Evolutionary conservation across 192 early-diverging fungal genomes (phyloP).

Genomic region (Backusella morwellensis): DNA sequence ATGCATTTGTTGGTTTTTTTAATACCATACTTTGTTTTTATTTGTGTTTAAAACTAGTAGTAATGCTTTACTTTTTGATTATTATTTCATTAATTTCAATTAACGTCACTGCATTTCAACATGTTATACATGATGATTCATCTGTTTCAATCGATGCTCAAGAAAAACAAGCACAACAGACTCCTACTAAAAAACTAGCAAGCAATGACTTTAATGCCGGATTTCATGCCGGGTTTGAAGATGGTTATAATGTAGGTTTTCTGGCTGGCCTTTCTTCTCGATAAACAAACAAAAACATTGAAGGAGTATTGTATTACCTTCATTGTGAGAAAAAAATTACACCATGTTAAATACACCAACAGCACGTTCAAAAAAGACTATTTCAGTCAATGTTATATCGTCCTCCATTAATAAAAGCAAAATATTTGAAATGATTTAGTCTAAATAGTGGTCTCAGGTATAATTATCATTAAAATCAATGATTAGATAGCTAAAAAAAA

Average conservation of each 20-base stretch:
- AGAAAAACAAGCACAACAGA: neutral
- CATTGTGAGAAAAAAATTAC: slow-evolving; percentile 4
- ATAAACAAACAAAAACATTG: slow-evolving; percentile 3
- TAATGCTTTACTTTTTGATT: neutral
- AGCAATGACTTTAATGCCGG: neutral
- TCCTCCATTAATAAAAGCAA: neutral
- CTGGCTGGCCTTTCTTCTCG: neutral
- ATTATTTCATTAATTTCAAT: neutral
- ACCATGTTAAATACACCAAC: neutral
- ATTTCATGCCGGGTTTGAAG: neutral
- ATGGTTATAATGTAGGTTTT: neutral
- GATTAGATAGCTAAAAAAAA: too few relatives aligned
- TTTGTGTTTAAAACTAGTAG: neutral
- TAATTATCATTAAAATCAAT: too few relatives aligned
- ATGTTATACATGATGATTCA: neutral
- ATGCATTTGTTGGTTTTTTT: neutral
- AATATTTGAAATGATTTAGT: too few relatives aligned
- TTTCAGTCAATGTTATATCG: neutral
- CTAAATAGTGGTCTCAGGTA: too few relatives aligned
- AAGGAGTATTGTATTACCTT: neutral
- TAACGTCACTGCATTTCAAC: neutral
- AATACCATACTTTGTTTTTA: neutral
- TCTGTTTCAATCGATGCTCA: neutral
- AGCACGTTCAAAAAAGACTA: neutral
- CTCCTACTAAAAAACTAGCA: neutral